phyloP scores from a whole-genome alignment of 176 grass and related monocot species.

The Oropetium thomaeum region DNA sequence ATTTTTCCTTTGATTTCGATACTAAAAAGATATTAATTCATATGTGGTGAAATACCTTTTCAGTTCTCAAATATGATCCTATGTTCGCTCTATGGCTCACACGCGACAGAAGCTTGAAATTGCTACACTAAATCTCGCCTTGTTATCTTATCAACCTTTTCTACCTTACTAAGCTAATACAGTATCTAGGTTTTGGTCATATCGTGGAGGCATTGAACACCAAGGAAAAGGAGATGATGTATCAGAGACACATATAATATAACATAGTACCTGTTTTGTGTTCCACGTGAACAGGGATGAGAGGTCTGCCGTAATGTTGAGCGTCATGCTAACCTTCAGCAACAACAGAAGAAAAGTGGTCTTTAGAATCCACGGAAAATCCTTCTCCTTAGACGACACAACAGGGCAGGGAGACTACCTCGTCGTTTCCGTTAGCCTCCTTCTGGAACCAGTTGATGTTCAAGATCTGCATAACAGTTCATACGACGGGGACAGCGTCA shows the following conservation, averaged over 20 bases:
- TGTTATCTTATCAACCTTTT: not conserved
- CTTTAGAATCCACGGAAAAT: not conserved
- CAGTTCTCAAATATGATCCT: not conserved
- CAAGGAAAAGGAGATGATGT: not conserved
- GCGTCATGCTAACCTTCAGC: conserved; percentile 85
- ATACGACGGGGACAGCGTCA: not conserved
- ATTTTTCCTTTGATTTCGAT: not conserved
- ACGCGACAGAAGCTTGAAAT: not conserved
- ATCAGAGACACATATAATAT: not conserved
- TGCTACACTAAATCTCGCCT: not conserved
- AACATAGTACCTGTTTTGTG: conserved; percentile 98
- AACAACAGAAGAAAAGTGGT: not conserved
- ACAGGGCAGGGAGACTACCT: conserved; percentile 44
- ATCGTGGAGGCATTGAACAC: not conserved
- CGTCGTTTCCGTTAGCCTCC: conserved; percentile 84
- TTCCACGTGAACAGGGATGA: conserved; percentile 98
- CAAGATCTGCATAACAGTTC: conserved; percentile 48
- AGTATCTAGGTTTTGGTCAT: not conserved
- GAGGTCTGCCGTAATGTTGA: conserved; percentile 92
- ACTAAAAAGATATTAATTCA: not conserved
- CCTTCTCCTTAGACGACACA: not conserved
- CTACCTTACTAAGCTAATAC: not conserved
- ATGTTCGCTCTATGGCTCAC: not conserved
- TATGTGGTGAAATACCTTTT: not conserved
- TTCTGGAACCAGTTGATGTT: conserved; percentile 99